Conservation (phyloP, 78 protist species). For the Blattamonas nauphoetae region DNA sequence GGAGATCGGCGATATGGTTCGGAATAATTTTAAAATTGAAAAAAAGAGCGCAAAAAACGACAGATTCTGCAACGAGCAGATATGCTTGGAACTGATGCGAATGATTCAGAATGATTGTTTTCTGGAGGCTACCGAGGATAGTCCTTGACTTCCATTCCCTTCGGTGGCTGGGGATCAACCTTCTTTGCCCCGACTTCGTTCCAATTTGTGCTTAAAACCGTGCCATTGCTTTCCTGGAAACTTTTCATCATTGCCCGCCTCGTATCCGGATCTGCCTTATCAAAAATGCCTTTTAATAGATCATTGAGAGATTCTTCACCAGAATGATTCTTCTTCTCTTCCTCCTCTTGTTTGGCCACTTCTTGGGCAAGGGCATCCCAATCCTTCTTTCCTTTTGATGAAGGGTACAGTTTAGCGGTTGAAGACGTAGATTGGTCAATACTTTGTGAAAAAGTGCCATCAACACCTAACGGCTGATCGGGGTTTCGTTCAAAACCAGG, state of each 20-base stretch:
- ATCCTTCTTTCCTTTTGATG: background rate
- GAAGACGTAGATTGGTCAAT: background rate
- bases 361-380: background rate
- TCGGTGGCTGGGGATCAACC: slow-evolving; percentile 1
- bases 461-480: background rate
- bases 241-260: slow-evolving; percentile 26
- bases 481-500: background rate
- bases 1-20: too few species aligned
- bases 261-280: slow-evolving; percentile 19
- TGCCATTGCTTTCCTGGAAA: slow-evolving; percentile 19
- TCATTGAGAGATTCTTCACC: background rate
- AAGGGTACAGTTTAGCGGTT: background rate
- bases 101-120: too few species aligned
- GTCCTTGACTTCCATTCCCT: background rate
- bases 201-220: slow-evolving; percentile 33
- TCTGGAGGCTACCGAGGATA: too few species aligned
- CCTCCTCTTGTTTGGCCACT: background rate
- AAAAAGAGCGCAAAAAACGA: too few species aligned
- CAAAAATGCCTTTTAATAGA: background rate
- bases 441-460: background rate
- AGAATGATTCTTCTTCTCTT: background rate
- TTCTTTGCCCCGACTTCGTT: slow-evolving; percentile 17
- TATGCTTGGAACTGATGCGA: too few species aligned
- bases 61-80: too few species aligned
- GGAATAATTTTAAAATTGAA: too few species aligned